phyloP scores from a whole-genome alignment of 257 asterid species.

The Capsicum pubescens region DNA sequence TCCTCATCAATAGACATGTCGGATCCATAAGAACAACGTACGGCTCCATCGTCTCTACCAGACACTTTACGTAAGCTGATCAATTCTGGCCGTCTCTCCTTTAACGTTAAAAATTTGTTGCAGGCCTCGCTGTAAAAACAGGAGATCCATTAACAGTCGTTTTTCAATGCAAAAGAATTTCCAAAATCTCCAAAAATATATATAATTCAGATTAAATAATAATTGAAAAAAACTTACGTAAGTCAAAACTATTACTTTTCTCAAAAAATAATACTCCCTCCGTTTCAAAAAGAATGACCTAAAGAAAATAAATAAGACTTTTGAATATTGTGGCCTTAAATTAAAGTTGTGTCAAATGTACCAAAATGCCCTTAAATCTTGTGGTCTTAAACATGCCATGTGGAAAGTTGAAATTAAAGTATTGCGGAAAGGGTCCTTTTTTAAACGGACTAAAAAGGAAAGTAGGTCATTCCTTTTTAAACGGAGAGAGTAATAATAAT shows the following conservation, averaged over 20 bases:
- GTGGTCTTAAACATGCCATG: no score
- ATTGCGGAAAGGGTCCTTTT: no score
- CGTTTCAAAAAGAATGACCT: no score
- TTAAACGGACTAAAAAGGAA: no score
- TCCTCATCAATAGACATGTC: slow-evolving; percentile 60
- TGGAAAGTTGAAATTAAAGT: no score
- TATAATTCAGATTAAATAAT: background rate
- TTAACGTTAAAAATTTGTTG: slow-evolving; percentile 61
- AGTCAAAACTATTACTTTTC: background rate
- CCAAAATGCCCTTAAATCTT: no score
- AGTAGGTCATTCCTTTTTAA: no score
- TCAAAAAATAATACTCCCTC: background rate
- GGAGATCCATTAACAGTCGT: background rate
- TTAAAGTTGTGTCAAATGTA: no score
- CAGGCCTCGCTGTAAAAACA: slow-evolving; percentile 79
- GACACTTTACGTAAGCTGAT: slow-evolving; percentile 54
- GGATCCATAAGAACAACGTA: slow-evolving; percentile 64
- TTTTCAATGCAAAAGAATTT: background rate
- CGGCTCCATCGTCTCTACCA: slow-evolving; percentile 50
- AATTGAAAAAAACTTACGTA: background rate
- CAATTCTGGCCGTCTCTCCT: slow-evolving; percentile 66
- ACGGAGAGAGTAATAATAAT: no score
- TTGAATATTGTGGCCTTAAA: no score
- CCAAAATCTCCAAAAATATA: background rate
- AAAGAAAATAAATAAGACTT: no score